A percentile compares a stretch with the other conserved stretches of the same genome.
Evolutionary conservation across 306 rosid species (phyloP).

Genomic region (Medicago ruthenica): DNA sequence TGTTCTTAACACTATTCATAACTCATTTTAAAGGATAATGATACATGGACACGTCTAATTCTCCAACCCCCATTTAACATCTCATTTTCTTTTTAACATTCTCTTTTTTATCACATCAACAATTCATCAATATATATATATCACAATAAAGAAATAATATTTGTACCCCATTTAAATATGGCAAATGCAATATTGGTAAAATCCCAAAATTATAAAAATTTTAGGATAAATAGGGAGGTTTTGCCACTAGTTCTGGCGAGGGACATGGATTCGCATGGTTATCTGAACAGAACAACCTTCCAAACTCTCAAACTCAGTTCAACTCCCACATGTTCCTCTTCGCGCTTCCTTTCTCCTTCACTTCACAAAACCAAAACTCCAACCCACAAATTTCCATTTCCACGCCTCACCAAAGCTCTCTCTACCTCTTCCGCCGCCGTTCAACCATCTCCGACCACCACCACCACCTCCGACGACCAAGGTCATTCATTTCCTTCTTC

Average conservation of each 20-base stretch:
- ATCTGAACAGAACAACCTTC: conserved; percentile 54
- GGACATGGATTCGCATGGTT: conserved; percentile 26
- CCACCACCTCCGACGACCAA: conserved; percentile 47
- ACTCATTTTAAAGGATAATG: no score
- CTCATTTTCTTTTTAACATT: no score
- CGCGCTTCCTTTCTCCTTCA: conserved; percentile 44
- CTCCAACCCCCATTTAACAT: no score
- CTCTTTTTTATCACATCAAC: no score
- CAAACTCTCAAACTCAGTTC: conserved; percentile 54
- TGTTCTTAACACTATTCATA: no score
- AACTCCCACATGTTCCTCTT: conserved; percentile 48
- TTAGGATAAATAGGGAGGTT: background rate
- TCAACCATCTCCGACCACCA: conserved; percentile 46
- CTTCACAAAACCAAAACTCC: conserved; percentile 24
- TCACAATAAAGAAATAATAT: no score
- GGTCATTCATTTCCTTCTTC: conserved; percentile 27
- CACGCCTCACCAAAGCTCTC: conserved; percentile 50
- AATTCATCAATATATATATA: no score
- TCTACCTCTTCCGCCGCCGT: conserved; percentile 54
- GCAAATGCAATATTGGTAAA: no score
- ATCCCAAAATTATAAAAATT: background rate
- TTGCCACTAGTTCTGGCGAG: background rate
- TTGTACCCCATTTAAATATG: no score
- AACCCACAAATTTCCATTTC: conserved; percentile 45
- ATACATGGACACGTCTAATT: no score